Conservation (phyloP, 2,329 filamentous ascomycete genomes). For the Nemania diffusa region DNA sequence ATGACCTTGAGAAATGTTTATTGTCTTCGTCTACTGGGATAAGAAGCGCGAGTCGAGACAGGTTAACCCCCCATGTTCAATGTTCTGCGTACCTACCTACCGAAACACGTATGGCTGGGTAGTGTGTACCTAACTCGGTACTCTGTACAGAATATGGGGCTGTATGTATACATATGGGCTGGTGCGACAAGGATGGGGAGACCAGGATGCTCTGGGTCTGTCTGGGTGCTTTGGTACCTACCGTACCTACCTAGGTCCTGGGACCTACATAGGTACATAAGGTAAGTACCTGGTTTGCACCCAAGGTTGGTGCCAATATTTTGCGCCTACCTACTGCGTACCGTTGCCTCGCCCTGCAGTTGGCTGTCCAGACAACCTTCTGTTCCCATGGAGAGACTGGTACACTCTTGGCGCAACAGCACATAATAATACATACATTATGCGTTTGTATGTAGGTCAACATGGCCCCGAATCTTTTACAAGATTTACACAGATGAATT, state of each 20-base stretch:
- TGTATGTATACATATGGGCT: conserved; percentile 22
- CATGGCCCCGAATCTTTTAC: no score
- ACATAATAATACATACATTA: no score
- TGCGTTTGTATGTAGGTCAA: no score
- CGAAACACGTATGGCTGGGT: neutral
- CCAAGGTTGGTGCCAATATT: no score
- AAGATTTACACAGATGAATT: no score
- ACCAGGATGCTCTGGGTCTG: neutral
- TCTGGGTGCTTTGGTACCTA: neutral
- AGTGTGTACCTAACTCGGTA: neutral
- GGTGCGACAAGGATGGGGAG: conserved; percentile 25
- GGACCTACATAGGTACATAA: neutral
- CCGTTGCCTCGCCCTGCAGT: no score
- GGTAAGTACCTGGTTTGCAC: neutral
- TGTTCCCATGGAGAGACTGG: neutral
- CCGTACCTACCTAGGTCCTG: neutral
- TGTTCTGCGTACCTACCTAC: conserved; percentile 21
- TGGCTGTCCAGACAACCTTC: neutral
- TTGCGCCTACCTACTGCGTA: no score
- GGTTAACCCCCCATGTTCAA: conserved; percentile 19
- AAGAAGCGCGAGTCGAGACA: conserved; percentile 21
- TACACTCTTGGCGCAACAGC: no score
- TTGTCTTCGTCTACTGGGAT: conserved; percentile 21
- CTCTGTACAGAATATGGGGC: no score
- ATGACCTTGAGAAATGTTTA: conserved; percentile 22